phyloP scores from a whole-genome alignment of 768 basidiomycete genomes.

The Tulasnella sp. region DNA sequence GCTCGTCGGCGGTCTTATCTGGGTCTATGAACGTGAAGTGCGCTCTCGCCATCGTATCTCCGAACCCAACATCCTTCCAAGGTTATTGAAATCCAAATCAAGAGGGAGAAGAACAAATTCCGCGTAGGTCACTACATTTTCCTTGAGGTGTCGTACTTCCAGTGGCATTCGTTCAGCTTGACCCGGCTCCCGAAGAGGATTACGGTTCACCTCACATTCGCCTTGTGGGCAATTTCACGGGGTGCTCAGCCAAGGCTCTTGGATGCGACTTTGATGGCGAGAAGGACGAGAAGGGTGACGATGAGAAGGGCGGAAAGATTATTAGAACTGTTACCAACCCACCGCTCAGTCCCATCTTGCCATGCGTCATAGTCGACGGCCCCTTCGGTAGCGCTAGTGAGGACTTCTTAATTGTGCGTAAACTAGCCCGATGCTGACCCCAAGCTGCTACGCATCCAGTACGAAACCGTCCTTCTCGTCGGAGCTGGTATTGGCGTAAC shows the following conservation, averaged over 20 bases:
- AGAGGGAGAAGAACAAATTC: constrained; percentile 81
- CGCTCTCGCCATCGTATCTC: constrained; percentile 69
- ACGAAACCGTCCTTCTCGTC: constrained; percentile 82
- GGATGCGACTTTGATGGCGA: not conserved
- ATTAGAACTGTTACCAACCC: not conserved
- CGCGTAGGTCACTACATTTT: constrained; percentile 92
- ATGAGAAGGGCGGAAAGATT: constrained; percentile 6
- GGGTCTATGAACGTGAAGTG: constrained; percentile 83
- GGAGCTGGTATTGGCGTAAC: constrained; percentile 96
- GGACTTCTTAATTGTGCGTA: constrained; percentile 41
- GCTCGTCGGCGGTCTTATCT: constrained; percentile 79
- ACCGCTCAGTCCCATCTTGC: not conserved
- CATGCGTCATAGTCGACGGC: not conserved
- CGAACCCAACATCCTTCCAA: constrained; percentile 3
- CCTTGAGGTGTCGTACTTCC: constrained; percentile 86
- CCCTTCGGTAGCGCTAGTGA: constrained; percentile 68
- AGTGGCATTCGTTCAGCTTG: constrained; percentile 96
- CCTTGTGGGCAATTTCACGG: constrained; percentile 87
- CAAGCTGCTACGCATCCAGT: constrained; percentile 35
- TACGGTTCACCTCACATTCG: constrained; percentile 93
- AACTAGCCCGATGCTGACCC: too few relatives aligned
- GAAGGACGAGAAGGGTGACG: constrained; percentile 7
- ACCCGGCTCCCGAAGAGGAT: constrained; percentile 92
- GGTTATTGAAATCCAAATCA: constrained; percentile 93
- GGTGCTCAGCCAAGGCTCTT: constrained; percentile 22